These are phyloP conservation scores for Botrytis fragariae DNA, from an alignment of 2,329 filamentous ascomycete genomes.

Conservation along the genomic window DNA sequence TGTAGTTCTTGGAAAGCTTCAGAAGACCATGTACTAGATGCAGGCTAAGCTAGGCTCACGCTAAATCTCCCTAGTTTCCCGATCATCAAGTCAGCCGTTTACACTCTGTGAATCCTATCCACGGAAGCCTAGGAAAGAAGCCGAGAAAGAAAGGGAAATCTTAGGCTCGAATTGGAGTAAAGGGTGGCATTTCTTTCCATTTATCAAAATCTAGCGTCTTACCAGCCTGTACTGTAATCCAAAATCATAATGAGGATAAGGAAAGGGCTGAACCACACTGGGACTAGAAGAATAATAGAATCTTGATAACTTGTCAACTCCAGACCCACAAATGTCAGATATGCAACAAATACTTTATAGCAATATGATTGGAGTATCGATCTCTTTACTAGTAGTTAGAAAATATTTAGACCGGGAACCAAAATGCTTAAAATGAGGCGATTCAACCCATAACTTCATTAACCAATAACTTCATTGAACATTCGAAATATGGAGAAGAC, in stretches of 20 bases:
- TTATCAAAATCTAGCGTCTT: background rate
- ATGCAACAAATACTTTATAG: background rate
- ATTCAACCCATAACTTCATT: too few relatives aligned
- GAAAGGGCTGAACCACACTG: background rate
- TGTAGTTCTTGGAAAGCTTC: background rate
- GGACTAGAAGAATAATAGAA: background rate
- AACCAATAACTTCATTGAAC: background rate
- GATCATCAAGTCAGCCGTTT: too few relatives aligned
- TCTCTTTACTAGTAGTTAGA: background rate
- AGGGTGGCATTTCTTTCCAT: background rate
- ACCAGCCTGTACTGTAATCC: background rate
- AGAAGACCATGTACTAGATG: background rate
- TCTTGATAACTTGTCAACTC: background rate
- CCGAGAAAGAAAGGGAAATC: background rate
- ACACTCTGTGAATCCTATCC: too few relatives aligned
- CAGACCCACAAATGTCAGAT: background rate
- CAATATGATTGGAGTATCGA: background rate
- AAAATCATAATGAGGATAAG: background rate
- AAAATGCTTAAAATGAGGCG: background rate
- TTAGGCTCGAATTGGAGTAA: background rate
- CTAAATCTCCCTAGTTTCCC: background rate
- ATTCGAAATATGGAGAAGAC: background rate
- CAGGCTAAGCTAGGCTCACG: background rate
- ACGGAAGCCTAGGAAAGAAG: rapidly evolving
- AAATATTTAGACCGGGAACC: background rate